Base-by-base conservation (phyloP, 2,329 filamentous ascomycete genomes). In the Fusarium sarcochroum region DNA sequence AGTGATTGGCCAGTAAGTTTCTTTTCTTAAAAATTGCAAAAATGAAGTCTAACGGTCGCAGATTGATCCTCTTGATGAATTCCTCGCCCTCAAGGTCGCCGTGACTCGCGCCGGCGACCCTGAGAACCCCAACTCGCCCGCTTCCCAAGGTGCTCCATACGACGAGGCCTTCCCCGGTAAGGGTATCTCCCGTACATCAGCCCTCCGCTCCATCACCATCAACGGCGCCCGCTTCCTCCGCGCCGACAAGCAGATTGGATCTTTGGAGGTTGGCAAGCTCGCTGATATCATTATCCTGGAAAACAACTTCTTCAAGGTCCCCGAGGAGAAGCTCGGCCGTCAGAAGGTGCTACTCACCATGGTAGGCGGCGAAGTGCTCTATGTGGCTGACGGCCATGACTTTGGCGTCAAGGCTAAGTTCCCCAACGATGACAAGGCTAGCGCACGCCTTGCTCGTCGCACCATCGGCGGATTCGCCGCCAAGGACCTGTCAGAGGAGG, bases 51-150 rank as follows among this genome's bases (percentile, higher is more conserved):
- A 14, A 66, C 23, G 13, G 8, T 17, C 3, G 2, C 25, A 75
- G 71, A 75, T 75, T 49, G 72, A 75, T 38, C 73, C 73, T 13
- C 72, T 75, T 3, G 73, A 75, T 15, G 70, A 72, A 37, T 76
- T 73, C 25, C 71, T 76, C 3, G 73, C 73, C 14, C 56, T 76
- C 6, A 76, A 76, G 32, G 71, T 72, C 0, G 73, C 60, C 5
- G 71, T 75, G 9, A 75, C 73, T 3, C 73, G 73, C 8, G 64
- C 66, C 2, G 73, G 73, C 7, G 73, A 75, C 20, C 68, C 73
- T 1, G 47, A 68, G 15, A 73, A 74, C 38, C 73, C 70, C 13
- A 70, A 73, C 62, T 75, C 73, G 1, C 71, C 70, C 1, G 72
- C 73, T 1, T 68, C 55, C 4, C 66, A 66, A 11, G 72, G 71